Base-by-base conservation (phyloP, 495 filamentous ascomycete genomes). In the Aspergillus bridgeri region DNA sequence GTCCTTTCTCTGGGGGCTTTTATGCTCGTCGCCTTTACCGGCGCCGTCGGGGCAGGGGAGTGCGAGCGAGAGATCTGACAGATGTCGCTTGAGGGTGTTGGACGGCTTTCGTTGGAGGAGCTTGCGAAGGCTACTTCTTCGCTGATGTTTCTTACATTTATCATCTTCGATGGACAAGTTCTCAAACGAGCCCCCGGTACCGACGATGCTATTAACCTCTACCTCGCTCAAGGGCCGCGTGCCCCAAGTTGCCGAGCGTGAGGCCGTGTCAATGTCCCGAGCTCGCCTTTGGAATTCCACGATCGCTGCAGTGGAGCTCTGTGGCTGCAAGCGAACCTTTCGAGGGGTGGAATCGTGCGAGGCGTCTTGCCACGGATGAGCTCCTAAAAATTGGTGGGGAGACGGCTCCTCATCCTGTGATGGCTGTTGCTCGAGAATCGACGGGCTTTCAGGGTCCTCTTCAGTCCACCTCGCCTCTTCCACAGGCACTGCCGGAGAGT, bases 191-290 rank as follows among this genome's bases (percentile, higher is more conserved):
- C 79, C 81, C 1, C 79, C 79, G 21, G 71, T 62, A 38, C 81
- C 78, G 21, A 78, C 71, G 38, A 89, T 73, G 23, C 79, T 83
- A 42, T 86, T 81, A 49, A 83, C 71, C 51, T 90, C 88, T 2
- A 80, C 66, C 42, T 88, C 73, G 62, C 83, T 88, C 21, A 82
- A 70, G 23, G 83, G 80, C 17, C 84, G 78, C 8, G 86, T 89
- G 11, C 87, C 87, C 85, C 87, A 89, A 3, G 89, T 92, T 21
- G 88, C 89, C 22, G 81, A 79, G 45, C 86, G 78, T 5, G 89
- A 91, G 27, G 69, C 60, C 11, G 72, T 78, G 44, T 82, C 80
- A 25, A 76, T 54, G 42, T 81, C 76, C 22, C 51, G 65, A 5
- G 75, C 75, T 8, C 73, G 75, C 56, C 65, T 71, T 22, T 78